Base-by-base conservation (phyloP, 202 grass and related monocot genomes). In the Dendrocalamus latiflorus region DNA sequence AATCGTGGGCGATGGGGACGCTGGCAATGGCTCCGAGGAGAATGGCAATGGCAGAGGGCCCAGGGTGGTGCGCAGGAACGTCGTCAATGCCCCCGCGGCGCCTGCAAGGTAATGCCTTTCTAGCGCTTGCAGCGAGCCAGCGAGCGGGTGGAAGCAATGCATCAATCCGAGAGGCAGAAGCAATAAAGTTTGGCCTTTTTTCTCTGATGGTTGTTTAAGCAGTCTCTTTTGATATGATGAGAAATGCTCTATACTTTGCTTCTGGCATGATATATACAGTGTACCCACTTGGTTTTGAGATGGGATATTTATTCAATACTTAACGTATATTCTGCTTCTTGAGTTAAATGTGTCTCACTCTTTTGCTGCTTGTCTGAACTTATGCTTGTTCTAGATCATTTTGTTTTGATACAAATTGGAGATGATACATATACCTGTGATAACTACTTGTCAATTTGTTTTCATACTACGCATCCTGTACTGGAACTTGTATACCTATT, bases 31-130 rank as follows among this genome's bases (percentile, higher is more conserved):
- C 51, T 68, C 55, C 15, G 81, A 50, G 33, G 41, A 77, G 42
- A 83, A 68, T 9, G 58, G 67, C 34, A 79, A 55, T 15, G 75
- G 5, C 2, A 53, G 61, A 83, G 84, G 68, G 44, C 60, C 68
- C 75, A 90, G 80, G 63, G 88, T 90, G 71, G 80, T 90, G 69
- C 75, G 75, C 54, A 90, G 80, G 80, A 90, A 90, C 58, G 48
- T 87, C 6, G 70, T 90, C 63, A 90, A 76, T 70, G 48, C 54
- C 63, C 44, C 84, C 17, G 51, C 88, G 2, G 54, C 84, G n/a
- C 62, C 88, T 70, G 75, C 75, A 18, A 89, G 78, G 75, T 90
- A 87, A 90, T 90, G 65, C 51, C 24, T 55, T 80, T 80, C 43
- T n/a, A 41, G 63, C 24, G 43, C 14, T 42, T 55, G 21, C 59